Evolutionary conservation across 805 yeast genomes (phyloP), one percentile per base, ranked within the genome.

Genomic region (Kockiozyma suomiensis): DNA sequence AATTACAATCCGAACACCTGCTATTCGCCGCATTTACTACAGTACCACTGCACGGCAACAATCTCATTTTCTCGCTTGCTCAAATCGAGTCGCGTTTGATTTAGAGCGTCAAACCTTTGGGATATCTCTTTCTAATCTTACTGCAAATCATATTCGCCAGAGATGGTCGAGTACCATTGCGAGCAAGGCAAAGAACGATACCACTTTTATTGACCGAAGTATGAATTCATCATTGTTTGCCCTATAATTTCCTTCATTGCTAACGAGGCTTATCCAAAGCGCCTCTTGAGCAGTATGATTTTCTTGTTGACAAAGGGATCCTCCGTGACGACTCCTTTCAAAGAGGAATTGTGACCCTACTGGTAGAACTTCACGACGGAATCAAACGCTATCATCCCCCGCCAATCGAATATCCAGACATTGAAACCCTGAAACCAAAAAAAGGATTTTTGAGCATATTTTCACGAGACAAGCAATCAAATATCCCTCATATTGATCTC

Each of bases 271-370:
- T n/a, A 23, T 37, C 10, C 17, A 17, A 23, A 49, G 53, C 53
- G 37, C 65, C 65, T 4, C 50, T 59, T 37, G 66, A 56, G 35
- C 61, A 58, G 37, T 62, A 62, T 25, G 56, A 59, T 25, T 46
- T 42, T 43, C 53, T 51, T 7, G 78, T 76, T 6, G 38, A 49
- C 19, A 54, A 62, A 33, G 72, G 73, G 19, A 52, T 56, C 17
- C 70, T 76, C 50, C 62, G 82, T 59, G 88, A 87, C 67, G 99
- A 93, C 70, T 84, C 82, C 21, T 86, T 86, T 72, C 98, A 93
- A 74, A 79, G 96, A 42, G 81, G 82, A 32, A 87, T 90, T 57
- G 82, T 93, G 42, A 72, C 81, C 17, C 81, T 81, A 13, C 75
- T 93, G 59, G 82, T 87, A 19, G 71, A 75, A 0, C 77, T 93